These are phyloP conservation scores for Sphagnum magellanicum DNA, from an alignment of 228 moss, liverwort and hornwort genomes.

Conservation along the genomic window DNA sequence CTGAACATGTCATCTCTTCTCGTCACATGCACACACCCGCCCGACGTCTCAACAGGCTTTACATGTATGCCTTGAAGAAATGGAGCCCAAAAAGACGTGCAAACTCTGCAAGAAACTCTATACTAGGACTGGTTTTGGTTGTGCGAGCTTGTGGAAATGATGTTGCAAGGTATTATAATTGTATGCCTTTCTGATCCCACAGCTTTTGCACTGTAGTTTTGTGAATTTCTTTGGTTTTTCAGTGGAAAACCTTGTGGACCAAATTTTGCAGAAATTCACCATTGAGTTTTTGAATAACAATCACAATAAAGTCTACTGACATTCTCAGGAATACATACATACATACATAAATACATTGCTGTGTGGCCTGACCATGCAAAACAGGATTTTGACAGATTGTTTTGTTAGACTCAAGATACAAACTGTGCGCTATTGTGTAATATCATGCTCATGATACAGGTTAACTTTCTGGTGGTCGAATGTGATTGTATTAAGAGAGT, in stretches of 20 bases:
- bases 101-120: conserved; percentile 60
- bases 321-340: no score
- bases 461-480: conserved; percentile 99
- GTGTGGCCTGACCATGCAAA: no score
- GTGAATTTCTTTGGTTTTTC: no score
- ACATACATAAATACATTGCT: no score
- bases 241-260: no score
- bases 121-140: conserved; percentile 65
- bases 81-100: conserved; percentile 69
- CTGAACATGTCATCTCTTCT: conserved; percentile 78
- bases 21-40: conserved; percentile 90
- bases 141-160: conserved; percentile 81
- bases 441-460: conserved; percentile 30
- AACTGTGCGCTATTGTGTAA: background rate
- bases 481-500: conserved; percentile 59
- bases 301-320: no score
- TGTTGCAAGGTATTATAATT: conserved; percentile 53
- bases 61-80: conserved; percentile 53
- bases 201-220: no score
- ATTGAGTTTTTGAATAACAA: no score
- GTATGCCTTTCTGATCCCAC: no score
- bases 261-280: no score
- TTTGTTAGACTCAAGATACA: no score
- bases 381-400: no score
- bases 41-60: conserved; percentile 75